Conservation (phyloP, 169 alveolate species). For the Ichthyophthirius multifiliis region DNA sequence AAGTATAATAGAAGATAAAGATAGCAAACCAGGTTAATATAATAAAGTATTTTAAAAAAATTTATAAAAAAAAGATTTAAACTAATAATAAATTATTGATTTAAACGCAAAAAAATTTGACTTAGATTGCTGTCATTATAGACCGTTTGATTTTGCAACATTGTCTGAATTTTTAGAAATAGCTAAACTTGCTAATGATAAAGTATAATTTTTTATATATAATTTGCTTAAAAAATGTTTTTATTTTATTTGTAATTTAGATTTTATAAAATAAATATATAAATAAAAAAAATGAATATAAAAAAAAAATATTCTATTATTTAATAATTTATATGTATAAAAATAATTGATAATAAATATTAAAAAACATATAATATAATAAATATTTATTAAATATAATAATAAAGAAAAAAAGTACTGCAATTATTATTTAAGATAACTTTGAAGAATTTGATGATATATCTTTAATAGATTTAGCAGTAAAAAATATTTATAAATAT, state of each 20-base stretch:
- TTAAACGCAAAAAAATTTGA: not conserved
- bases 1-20: not conserved
- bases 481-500: too few relatives aligned
- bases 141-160: not conserved
- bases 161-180: not conserved
- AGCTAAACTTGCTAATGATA: not conserved
- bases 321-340: too few relatives aligned
- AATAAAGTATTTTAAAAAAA: not conserved
- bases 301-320: too few relatives aligned
- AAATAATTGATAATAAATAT: too few relatives aligned
- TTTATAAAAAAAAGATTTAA: not conserved
- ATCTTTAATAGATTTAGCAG: slow-evolving; percentile 8
- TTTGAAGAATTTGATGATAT: not conserved
- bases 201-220: not conserved
- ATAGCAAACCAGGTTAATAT: not conserved
- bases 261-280: not conserved
- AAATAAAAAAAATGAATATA: too few relatives aligned
- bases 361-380: too few relatives aligned
- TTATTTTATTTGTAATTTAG: not conserved
- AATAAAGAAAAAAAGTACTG: not conserved
- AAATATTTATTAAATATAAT: too few relatives aligned
- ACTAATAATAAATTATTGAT: not conserved
- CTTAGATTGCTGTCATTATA: not conserved
- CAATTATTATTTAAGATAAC: slow-evolving; percentile 7
- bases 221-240: not conserved